phyloP scores from a whole-genome alignment of 306 rosid species.

The Pyrus bretschneideri region DNA sequence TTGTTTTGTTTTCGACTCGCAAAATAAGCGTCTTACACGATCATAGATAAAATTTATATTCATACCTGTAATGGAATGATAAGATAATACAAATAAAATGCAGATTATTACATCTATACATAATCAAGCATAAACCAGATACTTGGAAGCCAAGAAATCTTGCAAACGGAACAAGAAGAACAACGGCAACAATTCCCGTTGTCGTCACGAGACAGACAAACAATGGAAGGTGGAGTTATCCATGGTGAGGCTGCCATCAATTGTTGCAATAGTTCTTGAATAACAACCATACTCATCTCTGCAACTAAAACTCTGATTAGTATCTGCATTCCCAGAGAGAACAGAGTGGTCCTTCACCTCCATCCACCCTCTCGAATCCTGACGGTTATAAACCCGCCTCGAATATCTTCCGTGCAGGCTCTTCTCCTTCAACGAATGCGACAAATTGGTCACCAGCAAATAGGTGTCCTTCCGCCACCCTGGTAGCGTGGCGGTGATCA shows the following conservation, averaged over 20 bases:
- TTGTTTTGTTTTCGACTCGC: not conserved
- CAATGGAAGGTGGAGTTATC: slow-evolving; percentile 37
- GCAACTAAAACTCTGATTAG: slow-evolving; percentile 38
- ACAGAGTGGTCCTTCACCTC: slow-evolving; percentile 66
- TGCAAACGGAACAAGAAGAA: not conserved
- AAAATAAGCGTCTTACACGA: not conserved
- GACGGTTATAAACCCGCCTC: slow-evolving; percentile 27
- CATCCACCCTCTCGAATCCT: slow-evolving; percentile 71
- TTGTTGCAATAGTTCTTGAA: slow-evolving; percentile 25
- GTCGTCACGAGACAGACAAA: slow-evolving; percentile 1
- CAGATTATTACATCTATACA: not conserved
- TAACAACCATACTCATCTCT: slow-evolving; percentile 35
- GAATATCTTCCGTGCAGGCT: not conserved
- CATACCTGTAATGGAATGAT: not conserved
- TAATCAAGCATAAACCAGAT: not conserved
- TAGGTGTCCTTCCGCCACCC: slow-evolving; percentile 25
- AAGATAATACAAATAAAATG: not conserved
- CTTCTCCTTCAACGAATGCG: slow-evolving; percentile 44
- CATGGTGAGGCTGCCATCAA: slow-evolving; percentile 28
- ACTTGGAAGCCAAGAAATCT: not conserved
- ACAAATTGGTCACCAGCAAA: slow-evolving; percentile 38
- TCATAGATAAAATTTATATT: not conserved
- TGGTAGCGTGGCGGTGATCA: slow-evolving; percentile 29
- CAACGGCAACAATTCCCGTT: not conserved
- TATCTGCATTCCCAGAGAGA: slow-evolving; percentile 44